Conservation (phyloP, 768 basidiomycete genomes). For the Calocybe indica region DNA sequence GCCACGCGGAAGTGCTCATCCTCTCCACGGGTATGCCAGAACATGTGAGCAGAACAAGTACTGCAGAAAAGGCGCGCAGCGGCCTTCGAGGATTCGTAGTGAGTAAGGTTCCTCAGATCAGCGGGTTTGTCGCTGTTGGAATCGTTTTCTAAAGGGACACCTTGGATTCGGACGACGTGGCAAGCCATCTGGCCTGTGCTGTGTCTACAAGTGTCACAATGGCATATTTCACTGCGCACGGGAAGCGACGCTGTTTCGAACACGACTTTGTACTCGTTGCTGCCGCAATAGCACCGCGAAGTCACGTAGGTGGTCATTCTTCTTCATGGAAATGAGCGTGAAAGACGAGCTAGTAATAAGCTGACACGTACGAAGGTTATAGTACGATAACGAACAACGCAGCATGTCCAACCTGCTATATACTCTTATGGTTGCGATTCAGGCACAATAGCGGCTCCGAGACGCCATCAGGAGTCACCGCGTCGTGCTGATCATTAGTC, state of each 20-base stretch:
- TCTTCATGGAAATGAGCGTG: constrained; percentile 1
- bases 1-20: constrained; percentile 17
- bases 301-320: background rate
- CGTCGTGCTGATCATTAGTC: too few species aligned
- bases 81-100: constrained; percentile 14
- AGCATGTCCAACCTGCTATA: too few species aligned
- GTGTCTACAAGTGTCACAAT: constrained; percentile 24
- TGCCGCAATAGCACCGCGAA: background rate
- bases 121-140: constrained; percentile 7
- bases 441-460: too few species aligned
- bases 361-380: too few species aligned
- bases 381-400: too few species aligned
- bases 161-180: constrained; percentile 12
- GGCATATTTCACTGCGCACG: constrained; percentile 17
- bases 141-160: constrained; percentile 13
- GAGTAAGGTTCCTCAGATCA: constrained; percentile 14
- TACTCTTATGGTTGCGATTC: too few species aligned
- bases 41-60: constrained; percentile 22
- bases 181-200: constrained; percentile 20
- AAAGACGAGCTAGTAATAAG: constrained; percentile 2
- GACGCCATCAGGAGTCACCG: too few species aligned
- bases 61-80: constrained; percentile 22
- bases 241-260: constrained; percentile 17
- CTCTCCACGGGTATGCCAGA: constrained; percentile 10
- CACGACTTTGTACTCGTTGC: constrained; percentile 18